A percentile compares a stretch with the other conserved stretches of the same genome.
These are phyloP conservation scores for Crassisporium funariophilum DNA, from an alignment of 768 basidiomycete species.

Conservation along the genomic window DNA sequence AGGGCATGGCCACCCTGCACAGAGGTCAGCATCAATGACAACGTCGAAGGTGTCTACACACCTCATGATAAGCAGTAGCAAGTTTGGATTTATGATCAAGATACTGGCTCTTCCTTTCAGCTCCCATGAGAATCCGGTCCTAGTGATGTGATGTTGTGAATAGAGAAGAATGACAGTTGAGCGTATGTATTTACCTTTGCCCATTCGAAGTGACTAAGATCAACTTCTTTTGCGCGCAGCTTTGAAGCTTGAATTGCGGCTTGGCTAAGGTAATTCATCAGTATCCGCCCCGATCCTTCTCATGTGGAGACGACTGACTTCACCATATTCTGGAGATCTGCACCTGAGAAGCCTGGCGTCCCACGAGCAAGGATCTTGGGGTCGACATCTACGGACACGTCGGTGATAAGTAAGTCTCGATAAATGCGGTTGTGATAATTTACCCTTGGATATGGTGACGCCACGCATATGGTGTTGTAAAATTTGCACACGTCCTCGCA, in stretches of 20 bases:
- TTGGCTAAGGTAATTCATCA: slow-evolving; percentile 45
- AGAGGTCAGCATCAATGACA: slow-evolving; percentile 18
- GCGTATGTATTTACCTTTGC: slow-evolving; percentile 64
- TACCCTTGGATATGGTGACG: slow-evolving; percentile 64
- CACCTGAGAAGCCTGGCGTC: slow-evolving; percentile 95
- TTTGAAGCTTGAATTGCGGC: slow-evolving; percentile 95
- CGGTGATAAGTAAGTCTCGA: slow-evolving; percentile 15
- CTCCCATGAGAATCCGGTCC: slow-evolving; percentile 97
- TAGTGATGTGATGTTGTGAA: slow-evolving; percentile 22
- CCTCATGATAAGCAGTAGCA: slow-evolving; percentile 96
- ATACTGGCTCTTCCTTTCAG: slow-evolving; percentile 87
- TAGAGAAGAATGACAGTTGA: slow-evolving; percentile 2
- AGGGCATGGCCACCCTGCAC: slow-evolving; percentile 86
- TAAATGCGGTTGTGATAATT: slow-evolving; percentile 13
- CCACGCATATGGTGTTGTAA: slow-evolving; percentile 88
- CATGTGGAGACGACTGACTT: slow-evolving; percentile 78
- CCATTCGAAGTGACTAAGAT: slow-evolving; percentile 92
- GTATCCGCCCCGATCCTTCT: slow-evolving; percentile 5
- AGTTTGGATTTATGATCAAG: slow-evolving; percentile 86
- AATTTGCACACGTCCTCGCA: slow-evolving; percentile 92
- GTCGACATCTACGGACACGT: slow-evolving; percentile 63
- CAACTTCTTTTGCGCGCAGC: slow-evolving; percentile 74
- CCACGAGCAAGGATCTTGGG: slow-evolving; percentile 88
- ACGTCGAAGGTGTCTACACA: slow-evolving; percentile 28
- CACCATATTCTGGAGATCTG: slow-evolving; percentile 95